Base-by-base conservation (phyloP, 1,284 basidiomycete species). In the Takashimella koratensis region DNA sequence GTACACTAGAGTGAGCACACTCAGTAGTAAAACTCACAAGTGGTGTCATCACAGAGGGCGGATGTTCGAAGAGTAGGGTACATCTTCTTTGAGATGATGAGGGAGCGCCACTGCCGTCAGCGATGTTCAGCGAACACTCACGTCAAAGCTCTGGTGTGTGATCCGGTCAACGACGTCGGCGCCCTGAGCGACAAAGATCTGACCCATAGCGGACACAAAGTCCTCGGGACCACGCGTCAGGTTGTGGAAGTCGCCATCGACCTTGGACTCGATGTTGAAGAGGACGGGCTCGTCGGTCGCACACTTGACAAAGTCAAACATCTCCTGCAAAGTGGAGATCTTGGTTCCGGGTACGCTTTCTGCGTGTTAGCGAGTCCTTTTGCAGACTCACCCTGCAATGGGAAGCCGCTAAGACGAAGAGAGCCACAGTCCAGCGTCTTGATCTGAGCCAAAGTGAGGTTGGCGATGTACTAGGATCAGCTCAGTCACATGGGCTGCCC, bases 251-350 rank as follows among this genome's bases (percentile, higher is more conserved):
- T 77, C 78, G 3, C 86, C 77, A 63, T 89, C 80, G 54, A 89
- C 81, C 73, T 90, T 90, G 42, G 85, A 86, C 74, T 90, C 88
- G 56, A 90, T 86, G 68, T 90, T 89, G 81, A 84, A 88, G 26
- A 79, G 73, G 21, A 88, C 79, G 42, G 62, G 62, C n/a, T 64
- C 57, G 40, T 66, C 63, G 1, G 68, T 87, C 3, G 82, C 85
- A 62, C 87, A 90, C 45, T 56, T 43, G 6, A 82, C 85, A 65
- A 90, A 89, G 46, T 83, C 81, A 63, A 90, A 88, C 11, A 88
- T 75, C 71, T 90, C 86, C 59, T 79, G 71, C 27, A 90, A 74
- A 1, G 87, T 89, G 5, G 86, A 83, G 52, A 90, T 82, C 54
- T 80, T 84, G 24, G 83, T 83, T 13, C 83, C 82, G 1, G 86